These are phyloP conservation scores for Syzygium aqueum DNA, from an alignment of 345 rosid genomes.

Conservation along the genomic window DNA sequence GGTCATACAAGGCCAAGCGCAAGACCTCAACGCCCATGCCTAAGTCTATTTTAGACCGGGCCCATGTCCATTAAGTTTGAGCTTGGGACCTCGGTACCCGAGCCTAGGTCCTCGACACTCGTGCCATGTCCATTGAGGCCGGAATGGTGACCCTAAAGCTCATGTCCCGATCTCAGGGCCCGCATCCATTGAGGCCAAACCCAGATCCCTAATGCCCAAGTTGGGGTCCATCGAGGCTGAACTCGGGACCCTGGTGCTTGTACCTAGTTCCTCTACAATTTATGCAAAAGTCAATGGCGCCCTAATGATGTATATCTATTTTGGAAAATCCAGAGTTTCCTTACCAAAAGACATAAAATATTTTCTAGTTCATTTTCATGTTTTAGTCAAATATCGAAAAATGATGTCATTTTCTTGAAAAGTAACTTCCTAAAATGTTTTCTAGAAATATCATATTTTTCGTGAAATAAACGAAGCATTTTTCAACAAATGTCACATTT, in stretches of 20 bases:
- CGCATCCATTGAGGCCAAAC: too few relatives aligned
- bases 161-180: neutral
- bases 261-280: neutral
- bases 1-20: neutral
- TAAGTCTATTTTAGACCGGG: neutral
- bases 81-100: neutral
- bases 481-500: neutral
- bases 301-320: neutral
- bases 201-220: neutral
- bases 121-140: neutral
- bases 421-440: neutral
- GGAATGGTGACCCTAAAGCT: neutral
- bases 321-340: neutral
- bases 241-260: neutral
- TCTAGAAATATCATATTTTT: neutral
- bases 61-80: too few relatives aligned
- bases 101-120: neutral
- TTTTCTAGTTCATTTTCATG: neutral
- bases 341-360: neutral
- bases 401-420: neutral
- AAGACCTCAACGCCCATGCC: accelerated
- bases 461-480: neutral
- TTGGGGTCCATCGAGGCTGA: neutral
- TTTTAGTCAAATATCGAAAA: neutral
- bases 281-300: neutral